Evolutionary conservation across 148 eudicot genomes (phyloP), one percentile per base, ranked within the genome.

Genomic region (Polygonum maritimum): DNA sequence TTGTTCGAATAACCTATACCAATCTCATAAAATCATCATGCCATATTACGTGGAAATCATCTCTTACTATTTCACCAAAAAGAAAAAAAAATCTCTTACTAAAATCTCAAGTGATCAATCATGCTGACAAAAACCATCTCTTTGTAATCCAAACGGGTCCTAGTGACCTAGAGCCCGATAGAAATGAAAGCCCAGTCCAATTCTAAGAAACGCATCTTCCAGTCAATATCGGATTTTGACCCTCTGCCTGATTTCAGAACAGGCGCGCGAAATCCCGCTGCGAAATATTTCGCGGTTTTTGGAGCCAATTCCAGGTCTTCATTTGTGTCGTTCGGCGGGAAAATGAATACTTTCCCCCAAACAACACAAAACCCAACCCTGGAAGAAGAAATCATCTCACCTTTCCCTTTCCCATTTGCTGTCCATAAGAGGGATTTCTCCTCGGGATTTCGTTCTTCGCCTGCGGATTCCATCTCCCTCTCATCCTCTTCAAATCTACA

Each of bases 291-390:
- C 15, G 71, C 44, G 10, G n/a, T 15, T 36, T 36, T 67, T 67
- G 71, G 71, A 67, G 71, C 71, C 71, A 67, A 67, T 67, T 67
- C 45, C 71, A 35, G 19, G 14, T 35, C 44, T 38, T 67, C 71
- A 15, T 15, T 67, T 67, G 19, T 35, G 44, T 33, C 45, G 71
- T 16, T 36, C 36, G 71, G 71, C 71, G 71, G 71, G 71, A 67
- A 67, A 67, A 67, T 67, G 45, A 38, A 35, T 41, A 35, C 41
- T 38, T 16, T 16, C 71, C 16, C 16, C 71, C 10, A 36, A 36
- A 22, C 9, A 18, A 67, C 71, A 18, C 71, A 36, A 36, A 67
- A 14, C 36, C 21, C 71, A 67, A 10, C 18, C 16, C 38, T 38
- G 0, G 5, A 3, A 22, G 31, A 26, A 51, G 19, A 51, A 16